Evolutionary conservation across 2,329 filamentous ascomycete species (phyloP).

Genomic region (Monosporascus sp.): DNA sequence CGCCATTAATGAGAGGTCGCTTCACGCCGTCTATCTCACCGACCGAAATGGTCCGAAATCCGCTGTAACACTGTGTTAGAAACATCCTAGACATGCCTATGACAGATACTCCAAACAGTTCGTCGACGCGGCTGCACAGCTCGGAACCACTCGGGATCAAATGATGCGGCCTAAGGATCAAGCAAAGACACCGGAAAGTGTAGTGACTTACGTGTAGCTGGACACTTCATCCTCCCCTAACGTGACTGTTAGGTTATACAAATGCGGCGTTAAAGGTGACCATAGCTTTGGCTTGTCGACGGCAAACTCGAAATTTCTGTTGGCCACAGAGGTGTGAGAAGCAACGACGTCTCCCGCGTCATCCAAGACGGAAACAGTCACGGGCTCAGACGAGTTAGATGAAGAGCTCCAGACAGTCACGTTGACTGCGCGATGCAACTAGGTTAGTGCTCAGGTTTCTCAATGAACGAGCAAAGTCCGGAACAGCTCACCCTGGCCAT

Average conservation of each 20-base stretch:
- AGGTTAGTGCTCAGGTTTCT: not conserved
- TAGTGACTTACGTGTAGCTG: slow-evolving; percentile 48
- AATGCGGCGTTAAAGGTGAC: slow-evolving; percentile 56
- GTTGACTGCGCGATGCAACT: slow-evolving; percentile 37
- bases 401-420: slow-evolving; percentile 46
- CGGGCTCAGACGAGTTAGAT: slow-evolving; percentile 24
- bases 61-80: slow-evolving; percentile 20
- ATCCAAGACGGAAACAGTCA: slow-evolving; percentile 33
- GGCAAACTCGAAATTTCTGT: slow-evolving; percentile 48
- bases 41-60: slow-evolving; percentile 59
- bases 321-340: slow-evolving; percentile 38
- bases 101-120: too few species aligned
- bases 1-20: slow-evolving; percentile 61
- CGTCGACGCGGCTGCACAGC: too few species aligned
- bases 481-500: slow-evolving; percentile 41
- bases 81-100: too few species aligned
- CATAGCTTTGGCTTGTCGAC: slow-evolving; percentile 54
- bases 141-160: too few species aligned
- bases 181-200: not conserved
- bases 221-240: slow-evolving; percentile 46
- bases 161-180: too few species aligned
- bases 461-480: not conserved
- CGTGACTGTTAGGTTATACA: slow-evolving; percentile 60
- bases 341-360: slow-evolving; percentile 36
- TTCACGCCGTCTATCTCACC: slow-evolving; percentile 53